These are phyloP conservation scores for Colletotrichum sp. DNA, from an alignment of 2,329 filamentous ascomycete genomes.

Conservation along the genomic window DNA sequence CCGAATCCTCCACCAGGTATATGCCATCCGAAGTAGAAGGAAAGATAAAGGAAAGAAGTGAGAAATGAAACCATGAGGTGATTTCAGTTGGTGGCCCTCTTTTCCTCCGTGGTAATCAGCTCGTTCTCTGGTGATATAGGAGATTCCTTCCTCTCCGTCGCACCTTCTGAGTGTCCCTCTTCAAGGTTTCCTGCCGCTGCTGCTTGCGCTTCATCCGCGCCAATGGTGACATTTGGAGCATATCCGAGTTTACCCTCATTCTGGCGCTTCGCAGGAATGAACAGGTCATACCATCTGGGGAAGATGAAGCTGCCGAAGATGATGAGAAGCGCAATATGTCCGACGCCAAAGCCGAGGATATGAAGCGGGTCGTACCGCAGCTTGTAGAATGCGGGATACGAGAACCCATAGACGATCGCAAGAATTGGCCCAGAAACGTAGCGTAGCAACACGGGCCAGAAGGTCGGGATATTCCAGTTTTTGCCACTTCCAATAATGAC, in stretches of 20 bases:
- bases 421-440: conserved; percentile 55
- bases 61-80: neutral
- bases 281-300: conserved; percentile 57
- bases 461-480: conserved; percentile 60
- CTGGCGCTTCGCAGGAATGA: conserved; percentile 52
- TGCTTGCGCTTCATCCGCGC: conserved; percentile 18
- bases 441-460: conserved; percentile 55
- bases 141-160: neutral
- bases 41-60: neutral
- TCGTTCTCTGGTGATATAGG: neutral
- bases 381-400: conserved; percentile 53
- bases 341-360: conserved; percentile 54
- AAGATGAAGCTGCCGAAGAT: conserved; percentile 54
- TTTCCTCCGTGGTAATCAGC: neutral
- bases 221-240: conserved; percentile 18
- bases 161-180: neutral
- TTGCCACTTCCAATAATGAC: conserved; percentile 55
- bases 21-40: neutral
- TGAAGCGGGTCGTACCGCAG: conserved; percentile 54
- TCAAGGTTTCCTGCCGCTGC: conserved; percentile 2
- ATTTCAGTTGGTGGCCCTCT: neutral
- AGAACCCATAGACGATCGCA: conserved; percentile 56
- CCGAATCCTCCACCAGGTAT: neutral
- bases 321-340: conserved; percentile 49
- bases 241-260: conserved; percentile 45